phyloP scores from a whole-genome alignment of 257 asterid species.

The Jacaranda mimosifolia region DNA sequence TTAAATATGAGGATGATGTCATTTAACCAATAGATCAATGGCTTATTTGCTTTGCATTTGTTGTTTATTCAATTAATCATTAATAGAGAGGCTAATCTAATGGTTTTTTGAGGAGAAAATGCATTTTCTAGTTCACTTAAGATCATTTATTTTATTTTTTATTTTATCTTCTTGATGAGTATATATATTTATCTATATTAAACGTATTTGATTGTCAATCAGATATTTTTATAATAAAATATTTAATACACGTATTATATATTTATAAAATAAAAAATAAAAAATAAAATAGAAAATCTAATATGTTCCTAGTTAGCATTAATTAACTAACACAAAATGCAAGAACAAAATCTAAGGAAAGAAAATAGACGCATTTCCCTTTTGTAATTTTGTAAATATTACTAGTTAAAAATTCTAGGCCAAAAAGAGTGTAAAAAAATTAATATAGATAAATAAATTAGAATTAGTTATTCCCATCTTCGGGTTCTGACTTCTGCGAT shows the following conservation, averaged over 20 bases:
- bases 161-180: too few species aligned
- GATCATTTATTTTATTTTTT: neutral
- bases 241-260: too few species aligned
- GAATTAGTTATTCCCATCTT: neutral
- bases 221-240: too few species aligned
- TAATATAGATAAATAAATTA: neutral
- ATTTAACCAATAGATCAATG: too few species aligned
- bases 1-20: too few species aligned
- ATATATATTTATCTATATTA: too few species aligned
- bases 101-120: neutral
- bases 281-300: neutral
- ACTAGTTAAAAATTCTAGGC: neutral
- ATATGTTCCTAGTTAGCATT: too few species aligned
- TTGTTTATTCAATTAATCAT: conserved; percentile 34
- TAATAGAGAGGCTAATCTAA: neutral
- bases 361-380: neutral
- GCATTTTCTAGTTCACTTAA: neutral
- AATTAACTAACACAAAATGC: neutral
- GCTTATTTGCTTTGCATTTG: too few species aligned
- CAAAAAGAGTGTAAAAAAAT: neutral
- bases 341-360: neutral
- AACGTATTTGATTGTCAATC: too few species aligned
- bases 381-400: too few species aligned
- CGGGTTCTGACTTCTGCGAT: neutral
- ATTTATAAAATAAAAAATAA: neutral